phyloP scores from a whole-genome alignment of 345 rosid genomes.

The Arabidopsis arenosa region DNA sequence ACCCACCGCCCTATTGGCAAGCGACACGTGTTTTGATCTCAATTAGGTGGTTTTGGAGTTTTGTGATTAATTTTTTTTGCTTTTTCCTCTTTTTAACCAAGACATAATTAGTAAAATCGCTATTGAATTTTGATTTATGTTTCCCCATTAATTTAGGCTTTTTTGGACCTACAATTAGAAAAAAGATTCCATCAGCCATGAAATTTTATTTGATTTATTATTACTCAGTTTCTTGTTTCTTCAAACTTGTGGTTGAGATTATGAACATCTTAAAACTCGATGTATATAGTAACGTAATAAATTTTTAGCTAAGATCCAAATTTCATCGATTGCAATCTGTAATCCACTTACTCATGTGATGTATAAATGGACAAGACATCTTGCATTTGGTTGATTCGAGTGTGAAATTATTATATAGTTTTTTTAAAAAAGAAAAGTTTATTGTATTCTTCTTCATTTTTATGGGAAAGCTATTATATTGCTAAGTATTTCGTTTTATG shows the following conservation, averaged over 20 bases:
- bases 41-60: constrained; percentile 29
- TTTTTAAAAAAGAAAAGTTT: neutral
- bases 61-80: constrained; percentile 32
- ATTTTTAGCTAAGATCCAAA: constrained; percentile 34
- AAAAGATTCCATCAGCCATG: constrained; percentile 4
- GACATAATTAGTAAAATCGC: constrained; percentile 38
- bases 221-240: neutral
- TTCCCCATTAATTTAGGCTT: constrained; percentile 44
- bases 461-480: neutral
- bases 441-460: constrained; percentile 4
- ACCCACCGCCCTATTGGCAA: constrained; percentile 41
- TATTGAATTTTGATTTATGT: constrained; percentile 1
- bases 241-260: constrained; percentile 15
- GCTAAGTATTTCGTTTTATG: neutral
- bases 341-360: constrained; percentile 44
- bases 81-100: constrained; percentile 30
- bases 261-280: constrained; percentile 4
- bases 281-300: constrained; percentile 32
- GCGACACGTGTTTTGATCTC: constrained; percentile 41
- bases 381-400: constrained; percentile 32
- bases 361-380: constrained; percentile 40
- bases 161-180: constrained; percentile 31
- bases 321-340: constrained; percentile 34
- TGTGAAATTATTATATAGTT: constrained; percentile 8
- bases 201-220: constrained; percentile 16